A percentile compares a stretch with the other conserved stretches of the same genome.
These are phyloP conservation scores for Penicillium sp. DNA, from an alignment of 2,329 filamentous ascomycete genomes.

Conservation along the genomic window DNA sequence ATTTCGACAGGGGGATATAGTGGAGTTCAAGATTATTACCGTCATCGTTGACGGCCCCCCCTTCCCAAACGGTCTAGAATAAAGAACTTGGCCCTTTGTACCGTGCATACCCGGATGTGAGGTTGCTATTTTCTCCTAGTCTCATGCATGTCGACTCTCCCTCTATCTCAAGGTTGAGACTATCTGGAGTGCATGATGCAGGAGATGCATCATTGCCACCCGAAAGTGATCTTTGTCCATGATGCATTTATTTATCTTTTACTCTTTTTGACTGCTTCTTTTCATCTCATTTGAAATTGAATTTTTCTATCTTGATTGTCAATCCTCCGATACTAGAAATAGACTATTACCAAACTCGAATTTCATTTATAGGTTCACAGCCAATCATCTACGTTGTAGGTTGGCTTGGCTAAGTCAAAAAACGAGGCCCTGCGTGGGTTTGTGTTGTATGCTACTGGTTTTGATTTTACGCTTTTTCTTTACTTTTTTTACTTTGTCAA, in stretches of 20 bases:
- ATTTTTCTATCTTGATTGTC: neutral
- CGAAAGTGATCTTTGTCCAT: slow-evolving; percentile 9
- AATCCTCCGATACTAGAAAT: slow-evolving; percentile 20
- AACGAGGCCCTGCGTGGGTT: neutral
- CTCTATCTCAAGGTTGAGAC: neutral
- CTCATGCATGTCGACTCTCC: slow-evolving; percentile 16
- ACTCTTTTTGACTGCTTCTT: slow-evolving; percentile 8
- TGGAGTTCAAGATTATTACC: slow-evolving; percentile 20
- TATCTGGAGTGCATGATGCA: slow-evolving; percentile 30
- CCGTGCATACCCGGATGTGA: slow-evolving; percentile 23
- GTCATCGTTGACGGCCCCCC: slow-evolving; percentile 18
- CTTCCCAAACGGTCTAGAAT: slow-evolving; percentile 19
- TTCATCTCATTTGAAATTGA: neutral
- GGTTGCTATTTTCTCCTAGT: slow-evolving; percentile 12
- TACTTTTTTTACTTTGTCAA: slow-evolving; percentile 5
- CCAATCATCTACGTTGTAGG: slow-evolving; percentile 2
- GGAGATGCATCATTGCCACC: slow-evolving; percentile 26
- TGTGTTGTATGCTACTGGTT: slow-evolving; percentile 7
- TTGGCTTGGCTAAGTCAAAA: neutral
- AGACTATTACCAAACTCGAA: neutral
- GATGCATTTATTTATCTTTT: neutral
- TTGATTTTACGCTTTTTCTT: slow-evolving; percentile 7
- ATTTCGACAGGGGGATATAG: slow-evolving; percentile 17
- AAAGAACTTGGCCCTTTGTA: slow-evolving; percentile 9
- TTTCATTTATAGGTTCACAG: neutral